Base-by-base conservation (phyloP, 805 yeast genomes). In the Lipomyces japonicus region DNA sequence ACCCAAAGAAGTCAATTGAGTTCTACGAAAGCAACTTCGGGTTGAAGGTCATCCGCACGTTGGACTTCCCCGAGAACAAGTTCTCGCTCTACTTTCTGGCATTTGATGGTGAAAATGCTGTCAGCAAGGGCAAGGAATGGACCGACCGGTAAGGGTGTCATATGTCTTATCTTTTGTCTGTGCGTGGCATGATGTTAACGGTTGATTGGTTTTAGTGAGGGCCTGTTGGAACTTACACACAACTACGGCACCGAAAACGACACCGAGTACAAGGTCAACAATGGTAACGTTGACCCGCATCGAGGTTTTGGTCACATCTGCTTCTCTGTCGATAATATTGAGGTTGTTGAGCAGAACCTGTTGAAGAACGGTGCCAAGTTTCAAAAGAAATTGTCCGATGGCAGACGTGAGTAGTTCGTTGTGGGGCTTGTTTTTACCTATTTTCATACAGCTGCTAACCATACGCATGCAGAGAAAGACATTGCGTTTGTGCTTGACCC, bases 401-500 rank as follows among this genome's bases (percentile, higher is more conserved):
- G 98, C 32, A 81, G 96, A 69, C 96, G 87, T 71, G 82, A 81
- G 68, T 42, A 19, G 26, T 10, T 14, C 6, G 26, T n/a, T 25
- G 6, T n/a, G 18, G 22, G 25, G 12, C 16, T 26, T 9, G 10
- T 25, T 14, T 24, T 24, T 36, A 19, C n/a, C 21, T 10, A n/a
- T 23, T 18, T 24, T n/a, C n/a, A 30, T 10, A 35, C 21, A 28
- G n/a, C 14, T 12, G 26, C 10, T 9, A n/a, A 21, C 28, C 42
- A 37, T n/a, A 42, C 16, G 16, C 30, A n/a, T 9, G 38, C 16
- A 53, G 55, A 51, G 45, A 50, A 51, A 42, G 77, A 88, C 68
- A 90, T 93, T 71, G 97, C 97, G 0, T 93, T 91, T 69, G 95
- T 84, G 4, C 77, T 90, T 60, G 98, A 93, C 64, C 97, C 97